A percentile compares a stretch with the other conserved stretches of the same genome.
Conservation (phyloP, 1,284 basidiomycete species). For the Sanghuangporus weigelae region DNA sequence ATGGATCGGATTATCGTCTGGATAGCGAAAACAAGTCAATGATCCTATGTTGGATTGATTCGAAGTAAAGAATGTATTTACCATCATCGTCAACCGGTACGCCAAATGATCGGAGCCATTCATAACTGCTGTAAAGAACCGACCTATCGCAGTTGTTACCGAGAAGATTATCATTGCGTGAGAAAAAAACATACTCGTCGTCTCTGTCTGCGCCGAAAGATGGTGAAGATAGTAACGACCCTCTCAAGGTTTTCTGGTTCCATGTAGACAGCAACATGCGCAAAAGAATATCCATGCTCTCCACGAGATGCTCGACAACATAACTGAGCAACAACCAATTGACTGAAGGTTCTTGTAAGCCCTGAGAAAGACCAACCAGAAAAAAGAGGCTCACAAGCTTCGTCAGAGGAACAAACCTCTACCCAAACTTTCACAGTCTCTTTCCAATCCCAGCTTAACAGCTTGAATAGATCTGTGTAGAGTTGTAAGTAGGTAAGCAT, state of each 20-base stretch:
- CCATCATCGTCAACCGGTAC: not conserved
- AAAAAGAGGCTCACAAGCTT: constrained; percentile 40
- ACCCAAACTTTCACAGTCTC: constrained; percentile 50
- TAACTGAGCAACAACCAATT: constrained; percentile 54
- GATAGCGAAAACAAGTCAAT: constrained; percentile 9
- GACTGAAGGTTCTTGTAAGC: constrained; percentile 32
- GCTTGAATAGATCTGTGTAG: constrained; percentile 40
- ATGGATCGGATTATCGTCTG: constrained; percentile 19
- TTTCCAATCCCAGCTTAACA: constrained; percentile 43
- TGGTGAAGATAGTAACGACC: constrained; percentile 19
- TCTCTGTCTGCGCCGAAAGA: constrained; percentile 18
- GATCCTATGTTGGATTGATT: not conserved
- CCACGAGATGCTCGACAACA: constrained; percentile 37
- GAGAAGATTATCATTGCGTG: not conserved
- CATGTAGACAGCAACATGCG: constrained; percentile 28
- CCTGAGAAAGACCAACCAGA: not conserved
- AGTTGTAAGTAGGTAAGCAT: not conserved
- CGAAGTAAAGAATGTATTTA: not conserved
- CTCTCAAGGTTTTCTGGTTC: constrained; percentile 14
- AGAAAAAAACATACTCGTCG: constrained; percentile 25
- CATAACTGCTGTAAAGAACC: not conserved
- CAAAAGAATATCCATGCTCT: constrained; percentile 36
- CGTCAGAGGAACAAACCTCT: constrained; percentile 43
- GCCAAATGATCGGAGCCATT: constrained; percentile 7
- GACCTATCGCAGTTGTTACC: not conserved